phyloP scores from a whole-genome alignment of 768 basidiomycete species.

The Austroboletus eburneus region DNA sequence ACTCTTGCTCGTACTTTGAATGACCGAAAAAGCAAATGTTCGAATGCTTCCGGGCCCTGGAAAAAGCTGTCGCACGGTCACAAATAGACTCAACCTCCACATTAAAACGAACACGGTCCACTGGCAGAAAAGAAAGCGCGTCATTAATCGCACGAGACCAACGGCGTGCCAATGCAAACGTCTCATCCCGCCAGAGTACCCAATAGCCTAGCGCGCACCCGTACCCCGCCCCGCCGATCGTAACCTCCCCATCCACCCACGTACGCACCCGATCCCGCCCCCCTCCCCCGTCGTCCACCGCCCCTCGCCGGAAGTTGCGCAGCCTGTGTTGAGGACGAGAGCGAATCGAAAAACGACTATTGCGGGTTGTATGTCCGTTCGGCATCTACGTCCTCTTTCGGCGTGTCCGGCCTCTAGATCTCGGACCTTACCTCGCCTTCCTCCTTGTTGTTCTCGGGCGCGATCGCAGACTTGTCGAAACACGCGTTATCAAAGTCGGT shows the following conservation, averaged over 20 bases:
- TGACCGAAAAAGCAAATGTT: no score
- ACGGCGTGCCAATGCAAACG: conserved; percentile 2
- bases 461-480: conserved; percentile 70
- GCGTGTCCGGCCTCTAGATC: conserved; percentile 21
- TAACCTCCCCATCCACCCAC: conserved; percentile 77
- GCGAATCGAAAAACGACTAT: conserved; percentile 78
- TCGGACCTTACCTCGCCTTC: conserved; percentile 33
- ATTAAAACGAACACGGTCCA: no score
- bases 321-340: conserved; percentile 45
- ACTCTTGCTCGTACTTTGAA: no score
- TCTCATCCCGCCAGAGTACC: not conserved
- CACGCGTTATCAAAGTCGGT: conserved; percentile 85
- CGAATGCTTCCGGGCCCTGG: no score
- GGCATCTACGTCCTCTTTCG: conserved; percentile 35
- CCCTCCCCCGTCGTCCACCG: conserved; percentile 41
- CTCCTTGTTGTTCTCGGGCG: conserved; percentile 32
- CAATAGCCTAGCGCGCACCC: conserved; percentile 16
- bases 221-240: conserved; percentile 42
- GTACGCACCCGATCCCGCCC: conserved; percentile 74
- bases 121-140: no score
- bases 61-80: no score
- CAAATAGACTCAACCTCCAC: no score
- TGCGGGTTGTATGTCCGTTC: conserved; percentile 66
- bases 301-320: conserved; percentile 31
- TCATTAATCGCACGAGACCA: conserved; percentile 4